Base-by-base conservation (phyloP, 352 stramenopile genomes). In the Globisporangium irregulare region DNA sequence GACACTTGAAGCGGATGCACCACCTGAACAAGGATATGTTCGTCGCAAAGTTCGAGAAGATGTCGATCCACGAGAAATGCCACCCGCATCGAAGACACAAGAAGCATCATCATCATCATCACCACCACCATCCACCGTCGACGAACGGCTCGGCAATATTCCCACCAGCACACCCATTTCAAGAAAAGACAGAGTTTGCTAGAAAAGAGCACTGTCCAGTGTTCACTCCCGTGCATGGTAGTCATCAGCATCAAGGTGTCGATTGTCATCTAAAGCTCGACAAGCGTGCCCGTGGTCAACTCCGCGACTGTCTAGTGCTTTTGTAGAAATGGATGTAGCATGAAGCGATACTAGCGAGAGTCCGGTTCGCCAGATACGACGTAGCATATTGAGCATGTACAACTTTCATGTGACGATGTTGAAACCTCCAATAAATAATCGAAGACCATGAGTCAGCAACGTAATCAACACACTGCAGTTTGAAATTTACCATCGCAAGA, bases 11-110 rank as follows among this genome's bases (percentile, higher is more conserved):
- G 22, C 32, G 14, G 61, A 50, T 59, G 34, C 34, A 60, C 48
- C 24, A 50, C 32, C 27, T 54, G 20, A 83, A 78, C 54, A 72
- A 81, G 5, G 74, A 75, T 4, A 63, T 81, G 46, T 56, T 84
- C 10, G 5, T 25, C 9, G 24, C 50, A 7, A 54, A 54, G 32
- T 59, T 67, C 25, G 62, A 27, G 12, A 51, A 66, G 8, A 43
- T 66, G 48, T 18, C 48, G 24, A 29, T 62, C 8, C 60, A 32
- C 4, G 48, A 22, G 7, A 14, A 12, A 9, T 55, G 48, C 48
- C 48, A 66, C 38, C 8, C 25, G 43, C 43, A 55, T 64, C n/a
- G 41, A 24, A 14, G 24, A 15, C 46, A 60, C 43, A 48, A 59
- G 24, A 32, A 55, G 20, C 46, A 36, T 27, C 48, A 15, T 55